Percentiles rank a stretch among this genome's conserved stretches.
These are phyloP conservation scores for Salvia splendens DNA, from an alignment of 257 asterid species.

Conservation along the genomic window DNA sequence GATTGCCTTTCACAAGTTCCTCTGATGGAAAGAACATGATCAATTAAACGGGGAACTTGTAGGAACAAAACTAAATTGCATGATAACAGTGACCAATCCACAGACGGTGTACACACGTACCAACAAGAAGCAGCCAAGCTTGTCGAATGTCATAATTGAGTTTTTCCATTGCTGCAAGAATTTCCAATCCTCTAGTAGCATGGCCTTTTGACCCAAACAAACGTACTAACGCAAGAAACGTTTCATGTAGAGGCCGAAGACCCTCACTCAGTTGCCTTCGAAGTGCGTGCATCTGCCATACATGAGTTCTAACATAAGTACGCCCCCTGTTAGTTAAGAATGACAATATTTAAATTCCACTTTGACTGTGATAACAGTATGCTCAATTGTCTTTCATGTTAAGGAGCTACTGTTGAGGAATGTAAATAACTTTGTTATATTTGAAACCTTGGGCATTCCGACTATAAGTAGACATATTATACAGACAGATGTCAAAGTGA, in stretches of 20 bases:
- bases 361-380: not conserved
- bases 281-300: slow-evolving; percentile 93
- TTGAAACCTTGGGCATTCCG: not conserved
- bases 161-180: slow-evolving; percentile 98
- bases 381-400: not conserved
- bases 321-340: slow-evolving; percentile 20
- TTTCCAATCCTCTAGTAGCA: slow-evolving; percentile 84
- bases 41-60: slow-evolving; percentile 30
- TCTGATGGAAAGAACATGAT: slow-evolving; percentile 53
- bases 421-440: not conserved
- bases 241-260: slow-evolving; percentile 91
- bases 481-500: slow-evolving; percentile 8
- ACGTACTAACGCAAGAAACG: slow-evolving; percentile 86
- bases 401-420: not conserved
- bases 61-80: slow-evolving; percentile 27
- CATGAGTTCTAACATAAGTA: slow-evolving; percentile 34
- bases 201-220: slow-evolving; percentile 87
- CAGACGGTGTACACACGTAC: slow-evolving; percentile 48
- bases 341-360: slow-evolving; percentile 25
- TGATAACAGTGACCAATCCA: slow-evolving; percentile 31
- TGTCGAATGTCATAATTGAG: slow-evolving; percentile 86
- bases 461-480: not conserved
- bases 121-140: slow-evolving; percentile 96
- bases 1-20: slow-evolving; percentile 85
- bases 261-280: slow-evolving; percentile 96